Base-by-base conservation (phyloP, 2,329 filamentous ascomycete species). In the Talaromyces marneffei region DNA sequence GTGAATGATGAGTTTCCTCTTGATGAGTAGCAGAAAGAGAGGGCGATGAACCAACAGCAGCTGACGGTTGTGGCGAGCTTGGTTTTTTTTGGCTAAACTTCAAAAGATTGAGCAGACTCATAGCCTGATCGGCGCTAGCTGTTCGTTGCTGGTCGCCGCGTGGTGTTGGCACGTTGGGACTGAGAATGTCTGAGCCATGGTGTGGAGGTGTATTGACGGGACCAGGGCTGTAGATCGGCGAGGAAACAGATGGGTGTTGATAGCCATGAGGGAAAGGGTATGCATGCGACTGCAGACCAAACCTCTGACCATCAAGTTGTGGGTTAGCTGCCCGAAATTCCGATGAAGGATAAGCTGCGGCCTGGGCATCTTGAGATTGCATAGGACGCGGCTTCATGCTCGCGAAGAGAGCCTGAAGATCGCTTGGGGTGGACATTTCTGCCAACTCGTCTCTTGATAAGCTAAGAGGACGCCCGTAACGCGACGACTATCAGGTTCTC, bases 31-130 rank as follows among this genome's bases (percentile, higher is more conserved):
- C 65, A 18, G 75, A 71, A 64, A 62, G 68, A 52, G 67, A 59
- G 62, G 70, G 67, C 55, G 70, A 69, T 18, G 66, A 62, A 35
- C 66, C 66, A 27, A 66, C 52, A 60, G 67, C 63, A 54, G 65
- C 57, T 42, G 67, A 64, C 44, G 69, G 70, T 53, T 74, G 73
- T 60, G 72, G 72, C 31, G 62, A 61, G 57, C 70, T 65, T 59
- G 69, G 67, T 33, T 75, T 64, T 40, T 79, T 74, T 66, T 83
- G 79, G 64, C 82, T 59, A 75, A 87, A 88, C 72, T 86, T 86
- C 65, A 90, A 79, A 63, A 89, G 74, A 68, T 83, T 88, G 62
- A 89, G 79, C 65, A 90, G 73, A 68, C 83, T 85, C 64, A 80
- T 79, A 16, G 83, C 82, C 63, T 81, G 79, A 61, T 80, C 79